Evolutionary conservation across 768 basidiomycete species (phyloP).

Genomic region (Mycena olivaceomarginata): DNA sequence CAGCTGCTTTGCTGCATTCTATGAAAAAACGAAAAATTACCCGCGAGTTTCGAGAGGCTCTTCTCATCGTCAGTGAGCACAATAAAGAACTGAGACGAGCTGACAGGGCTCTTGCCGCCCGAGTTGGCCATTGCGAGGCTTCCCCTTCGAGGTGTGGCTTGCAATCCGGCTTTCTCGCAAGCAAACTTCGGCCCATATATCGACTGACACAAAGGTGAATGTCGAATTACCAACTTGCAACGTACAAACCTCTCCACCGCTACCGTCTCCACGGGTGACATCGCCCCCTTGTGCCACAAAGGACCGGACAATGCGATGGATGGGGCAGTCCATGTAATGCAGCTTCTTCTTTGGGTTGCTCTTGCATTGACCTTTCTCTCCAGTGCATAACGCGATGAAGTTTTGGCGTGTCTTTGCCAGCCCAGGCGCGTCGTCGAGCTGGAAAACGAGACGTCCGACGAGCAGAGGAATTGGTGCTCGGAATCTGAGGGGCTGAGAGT

Average conservation of each 20-base stretch:
- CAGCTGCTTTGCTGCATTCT: constrained; percentile 15
- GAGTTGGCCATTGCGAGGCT: constrained; percentile 73
- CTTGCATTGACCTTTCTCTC: constrained; percentile 66
- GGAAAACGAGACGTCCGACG: constrained; percentile 64
- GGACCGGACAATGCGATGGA: constrained; percentile 68
- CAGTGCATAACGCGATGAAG: constrained; percentile 68
- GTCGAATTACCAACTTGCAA: constrained; percentile 10
- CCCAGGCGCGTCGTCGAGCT: constrained; percentile 59
- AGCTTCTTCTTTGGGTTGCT: constrained; percentile 66
- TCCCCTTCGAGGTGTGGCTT: constrained; percentile 60
- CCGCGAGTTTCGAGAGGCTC: constrained; percentile 66
- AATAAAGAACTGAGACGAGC: constrained; percentile 71
- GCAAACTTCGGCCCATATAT: constrained; percentile 70
- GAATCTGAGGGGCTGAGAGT: constrained; percentile 54
- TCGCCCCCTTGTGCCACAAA: constrained; percentile 76
- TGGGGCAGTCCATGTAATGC: constrained; percentile 63
- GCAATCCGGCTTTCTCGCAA: constrained; percentile 71
- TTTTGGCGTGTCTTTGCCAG: constrained; percentile 68
- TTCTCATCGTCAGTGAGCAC: constrained; percentile 64
- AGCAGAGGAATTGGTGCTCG: constrained; percentile 59
- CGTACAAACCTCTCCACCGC: constrained; percentile 69
- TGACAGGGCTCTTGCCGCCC: constrained; percentile 63
- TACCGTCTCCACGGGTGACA: constrained; percentile 71
- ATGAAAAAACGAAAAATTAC: constrained; percentile 41
- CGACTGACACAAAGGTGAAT: constrained; percentile 52